Evolutionary conservation across 306 rosid species (phyloP).

Genomic region (Cajanus cajan): DNA sequence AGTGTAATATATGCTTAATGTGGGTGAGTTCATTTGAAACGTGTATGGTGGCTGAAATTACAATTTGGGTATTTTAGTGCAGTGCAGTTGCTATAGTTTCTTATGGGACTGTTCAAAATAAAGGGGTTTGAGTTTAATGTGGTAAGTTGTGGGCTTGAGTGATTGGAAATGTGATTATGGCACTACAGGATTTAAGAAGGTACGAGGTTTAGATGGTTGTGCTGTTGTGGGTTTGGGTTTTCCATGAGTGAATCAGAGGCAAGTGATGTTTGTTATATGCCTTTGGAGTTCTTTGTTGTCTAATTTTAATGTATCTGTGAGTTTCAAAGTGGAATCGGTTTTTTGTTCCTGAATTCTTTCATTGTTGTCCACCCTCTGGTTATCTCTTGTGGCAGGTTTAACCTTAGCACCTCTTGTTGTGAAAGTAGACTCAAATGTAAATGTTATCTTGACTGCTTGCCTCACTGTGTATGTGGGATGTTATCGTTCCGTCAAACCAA

Average conservation of each 20-base stretch:
- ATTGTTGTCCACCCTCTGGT: background rate
- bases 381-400: conserved; percentile 55
- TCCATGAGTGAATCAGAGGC: background rate
- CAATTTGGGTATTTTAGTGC: background rate
- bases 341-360: background rate
- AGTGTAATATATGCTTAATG: background rate
- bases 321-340: background rate
- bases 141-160: background rate
- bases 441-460: conserved; percentile 73
- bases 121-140: background rate
- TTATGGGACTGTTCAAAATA: background rate
- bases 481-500: conserved; percentile 80
- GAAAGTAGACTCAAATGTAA: conserved; percentile 71
- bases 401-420: conserved; percentile 73
- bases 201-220: conserved; percentile 12
- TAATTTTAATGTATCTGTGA: background rate
- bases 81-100: background rate
- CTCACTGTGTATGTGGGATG: conserved; percentile 78
- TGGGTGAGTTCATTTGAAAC: background rate
- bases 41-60: background rate
- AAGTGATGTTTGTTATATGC: background rate
- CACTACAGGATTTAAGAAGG: background rate
- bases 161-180: conserved; percentile 2
- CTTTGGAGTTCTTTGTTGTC: background rate
- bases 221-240: background rate